Base-by-base conservation (phyloP, 495 filamentous ascomycete species). In the Sordaria brevicollis region DNA sequence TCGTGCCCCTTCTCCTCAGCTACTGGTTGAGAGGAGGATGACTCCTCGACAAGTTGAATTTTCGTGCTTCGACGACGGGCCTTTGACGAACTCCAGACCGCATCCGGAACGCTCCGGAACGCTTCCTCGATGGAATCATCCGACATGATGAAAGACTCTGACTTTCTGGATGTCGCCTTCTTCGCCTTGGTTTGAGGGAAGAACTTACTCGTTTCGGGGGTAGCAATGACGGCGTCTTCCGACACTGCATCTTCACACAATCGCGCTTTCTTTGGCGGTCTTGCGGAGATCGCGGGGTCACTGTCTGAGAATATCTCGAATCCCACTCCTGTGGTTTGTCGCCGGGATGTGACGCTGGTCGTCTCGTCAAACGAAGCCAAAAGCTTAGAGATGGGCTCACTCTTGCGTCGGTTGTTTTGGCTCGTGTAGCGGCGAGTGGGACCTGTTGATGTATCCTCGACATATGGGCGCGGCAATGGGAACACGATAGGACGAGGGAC, bases 211-310 rank as follows among this genome's bases (percentile, higher is more conserved):
- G 68, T 78, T 65, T 79, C 75, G 4, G 68, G 68, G 19, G 69
- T 68, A 33, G 77, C 76, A 9, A 19, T 68, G 21, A 74, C 65
- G n/a, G 65, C 70, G 35, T 69, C 71, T 33, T 35, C 69, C 65
- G 19, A 71, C 25, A 69, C 67, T 66, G 69, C 69, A 37, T 84
- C 83, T 7, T 83, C 79, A 36, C 83, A 85, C 33, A 85, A 69
- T 35, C 83, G 79, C 67, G 81, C 80, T 76, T 85, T 85, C 78
- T 85, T 85, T 68, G 82, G 77, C 68, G 83, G 83, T 67, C 82
- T 77, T n/a, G 70, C 69, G 31, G 76, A 74, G 49, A 62, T 31
- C 21, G 49, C 49, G 65, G 72, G 35, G 5, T 62, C 69, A 5
- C 75, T 54, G 21, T 80, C 74, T 68, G 68, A 74, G 37, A 66